Percentiles rank a stretch among this genome's conserved stretches.
phyloP scores from a whole-genome alignment of 768 basidiomycete species.

The Dictyophora rubrovolvata region DNA sequence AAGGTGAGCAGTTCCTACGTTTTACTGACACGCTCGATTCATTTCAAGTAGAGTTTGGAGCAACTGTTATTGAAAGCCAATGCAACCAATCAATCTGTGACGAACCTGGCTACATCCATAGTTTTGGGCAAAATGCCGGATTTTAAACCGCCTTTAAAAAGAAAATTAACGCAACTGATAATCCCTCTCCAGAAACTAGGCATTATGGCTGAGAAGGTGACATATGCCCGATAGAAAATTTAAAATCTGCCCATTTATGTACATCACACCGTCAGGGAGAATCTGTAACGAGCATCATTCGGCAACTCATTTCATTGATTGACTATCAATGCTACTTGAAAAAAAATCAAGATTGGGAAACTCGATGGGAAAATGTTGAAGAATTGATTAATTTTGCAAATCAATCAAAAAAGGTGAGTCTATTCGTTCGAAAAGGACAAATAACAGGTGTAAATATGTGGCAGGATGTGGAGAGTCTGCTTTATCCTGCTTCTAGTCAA shows the following conservation, averaged over 20 bases:
- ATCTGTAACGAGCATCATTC: constrained; percentile 55
- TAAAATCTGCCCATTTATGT: background rate
- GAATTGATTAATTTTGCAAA: constrained; percentile 75
- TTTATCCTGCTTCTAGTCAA: constrained; percentile 19
- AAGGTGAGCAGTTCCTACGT: constrained; percentile 40
- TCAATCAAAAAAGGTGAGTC: constrained; percentile 32
- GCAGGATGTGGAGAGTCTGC: constrained; percentile 14
- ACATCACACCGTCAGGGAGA: constrained; percentile 33
- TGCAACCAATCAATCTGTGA: constrained; percentile 38
- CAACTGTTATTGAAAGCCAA: constrained; percentile 49
- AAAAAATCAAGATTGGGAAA: constrained; percentile 64
- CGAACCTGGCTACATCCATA: constrained; percentile 56
- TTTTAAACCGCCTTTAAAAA: constrained; percentile 54
- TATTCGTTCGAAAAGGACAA: background rate
- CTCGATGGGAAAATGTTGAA: constrained; percentile 77
- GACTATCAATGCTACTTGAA: constrained; percentile 60
- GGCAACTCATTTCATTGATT: constrained; percentile 42
- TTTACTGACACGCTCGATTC: background rate
- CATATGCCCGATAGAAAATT: background rate
- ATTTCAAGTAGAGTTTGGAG: constrained; percentile 38
- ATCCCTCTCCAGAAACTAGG: constrained; percentile 42
- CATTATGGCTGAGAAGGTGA: constrained; percentile 43
- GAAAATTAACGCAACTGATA: constrained; percentile 54
- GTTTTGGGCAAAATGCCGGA: constrained; percentile 50
- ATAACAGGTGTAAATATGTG: background rate